Conservation (phyloP, 2,329 filamentous ascomycete species). For the Colletotrichum somersetense region DNA sequence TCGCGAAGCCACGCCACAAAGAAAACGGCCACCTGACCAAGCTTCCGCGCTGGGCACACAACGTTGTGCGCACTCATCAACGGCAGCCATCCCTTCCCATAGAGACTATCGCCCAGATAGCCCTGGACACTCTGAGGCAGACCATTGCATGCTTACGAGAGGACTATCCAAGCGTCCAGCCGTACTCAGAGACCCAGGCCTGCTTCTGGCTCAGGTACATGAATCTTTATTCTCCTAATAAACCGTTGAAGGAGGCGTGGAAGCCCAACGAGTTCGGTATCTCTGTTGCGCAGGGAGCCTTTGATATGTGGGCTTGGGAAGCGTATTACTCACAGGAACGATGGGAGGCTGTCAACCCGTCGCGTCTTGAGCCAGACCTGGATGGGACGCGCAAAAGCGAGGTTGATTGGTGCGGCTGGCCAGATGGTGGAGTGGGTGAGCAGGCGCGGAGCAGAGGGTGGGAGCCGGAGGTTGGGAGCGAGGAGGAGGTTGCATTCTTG, state of each 20-base stretch:
- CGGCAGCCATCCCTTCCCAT: no score
- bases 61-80: no score
- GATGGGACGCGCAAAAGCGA: slow-evolving; percentile 32
- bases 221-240: not conserved
- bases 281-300: slow-evolving; percentile 5
- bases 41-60: no score
- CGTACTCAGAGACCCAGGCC: slow-evolving; percentile 29
- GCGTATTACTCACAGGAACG: slow-evolving; percentile 21
- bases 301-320: slow-evolving; percentile 24
- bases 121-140: slow-evolving; percentile 25
- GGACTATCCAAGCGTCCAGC: slow-evolving; percentile 1
- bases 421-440: slow-evolving; percentile 26
- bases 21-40: no score
- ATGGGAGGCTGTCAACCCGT: slow-evolving; percentile 16
- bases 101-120: no score
- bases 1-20: no score
- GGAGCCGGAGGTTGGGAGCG: slow-evolving; percentile 43
- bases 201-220: slow-evolving; percentile 36
- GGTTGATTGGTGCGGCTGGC: slow-evolving; percentile 34
- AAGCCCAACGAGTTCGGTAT: slow-evolving; percentile 12
- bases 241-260: not conserved
- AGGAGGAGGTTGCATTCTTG: slow-evolving; percentile 42
- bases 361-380: slow-evolving; percentile 32
- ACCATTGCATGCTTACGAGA: slow-evolving; percentile 19
- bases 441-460: slow-evolving; percentile 34